Evolutionary conservation across 1,139 yeast genomes (phyloP), one percentile per base, ranked within the genome.

Genomic region (Magnusiomyces magnusii): DNA sequence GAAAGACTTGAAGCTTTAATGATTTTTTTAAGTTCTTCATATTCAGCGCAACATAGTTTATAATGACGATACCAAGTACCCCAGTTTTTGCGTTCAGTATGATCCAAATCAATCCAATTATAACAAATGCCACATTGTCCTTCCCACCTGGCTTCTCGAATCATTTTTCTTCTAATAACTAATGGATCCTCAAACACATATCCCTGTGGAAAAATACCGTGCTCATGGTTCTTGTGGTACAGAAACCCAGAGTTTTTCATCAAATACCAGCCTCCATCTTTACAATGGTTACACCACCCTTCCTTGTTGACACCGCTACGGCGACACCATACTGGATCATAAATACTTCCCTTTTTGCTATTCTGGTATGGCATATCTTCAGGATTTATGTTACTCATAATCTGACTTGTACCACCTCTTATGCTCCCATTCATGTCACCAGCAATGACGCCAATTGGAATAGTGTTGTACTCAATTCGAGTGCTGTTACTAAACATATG

Each of bases 31-130:
- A 68, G 62, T 47, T 66, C 69, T 50, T 68, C 69, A 49, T 68
- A 68, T 56, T 68, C 71, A 41, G 66, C 65, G 27, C 64, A 66
- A 58, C 71, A 68, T 50, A 64, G 64, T 58, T 68, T 68, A 55
- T 68, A 68, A 56, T 68, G 71, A 13, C 70, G 60, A 58, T 66
- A 68, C 71, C 71, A 68, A 1, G 71, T 68, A 1, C 70, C 70
- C 71, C 71, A 68, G 27, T 56, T 61, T 55, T 64, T 63, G 21
- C 63, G 58, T 21, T 64, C 68, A 19, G 64, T 65, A 50, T 68
- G 70, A 52, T 68, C 70, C 42, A 68, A 55, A 47, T 68, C 70
- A 24, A 68, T 63, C 71, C 71, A 68, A 54, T 67, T 67, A 57
- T 67, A 68, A 55, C 71, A 68, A 31, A 68, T 68, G 1, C 71